Percentiles rank a stretch among this genome's conserved stretches.
Conservation (phyloP, 2,329 filamentous ascomycete genomes). For the Xylariaceae sp. region DNA sequence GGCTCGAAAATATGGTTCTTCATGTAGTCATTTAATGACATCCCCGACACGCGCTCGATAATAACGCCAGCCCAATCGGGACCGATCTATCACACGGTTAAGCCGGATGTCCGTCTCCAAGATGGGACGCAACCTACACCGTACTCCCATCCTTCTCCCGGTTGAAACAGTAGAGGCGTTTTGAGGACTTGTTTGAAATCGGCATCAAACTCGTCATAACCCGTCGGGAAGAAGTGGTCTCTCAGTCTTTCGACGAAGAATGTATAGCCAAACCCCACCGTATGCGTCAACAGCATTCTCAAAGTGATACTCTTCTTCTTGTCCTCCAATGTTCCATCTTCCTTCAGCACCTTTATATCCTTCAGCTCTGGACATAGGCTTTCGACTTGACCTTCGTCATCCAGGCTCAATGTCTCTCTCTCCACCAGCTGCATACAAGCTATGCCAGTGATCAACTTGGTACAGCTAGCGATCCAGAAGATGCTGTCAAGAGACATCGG, state of each 20-base stretch:
- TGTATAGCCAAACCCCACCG: conserved; percentile 53
- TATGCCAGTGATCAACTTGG: conserved; percentile 50
- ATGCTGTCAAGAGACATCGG: conserved; percentile 56
- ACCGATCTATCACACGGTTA: conserved; percentile 31
- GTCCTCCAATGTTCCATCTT: conserved; percentile 33
- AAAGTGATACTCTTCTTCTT: conserved; percentile 50
- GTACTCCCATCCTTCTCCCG: conserved; percentile 59
- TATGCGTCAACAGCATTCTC: conserved; percentile 53
- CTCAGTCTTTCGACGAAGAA: conserved; percentile 48
- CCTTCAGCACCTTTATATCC: conserved; percentile 38
- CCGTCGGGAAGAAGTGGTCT: conserved; percentile 43
- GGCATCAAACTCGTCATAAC: conserved; percentile 55
- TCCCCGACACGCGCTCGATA: conserved; percentile 40
- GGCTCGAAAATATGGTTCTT: conserved; percentile 44
- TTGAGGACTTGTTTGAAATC: conserved; percentile 44
- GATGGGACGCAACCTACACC: conserved; percentile 34
- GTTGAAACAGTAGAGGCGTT: conserved; percentile 57
- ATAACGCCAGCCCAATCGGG: conserved; percentile 52
- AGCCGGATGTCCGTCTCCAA: neutral
- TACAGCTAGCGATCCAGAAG: conserved; percentile 52
- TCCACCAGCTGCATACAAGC: conserved; percentile 57
- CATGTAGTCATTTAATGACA: conserved; percentile 44
- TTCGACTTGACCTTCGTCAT: conserved; percentile 43
- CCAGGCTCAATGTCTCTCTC: conserved; percentile 41
- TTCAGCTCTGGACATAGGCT: conserved; percentile 46